These are phyloP conservation scores for Fusarium pilosicola DNA, from an alignment of 2,329 filamentous ascomycete species.

Conservation along the genomic window DNA sequence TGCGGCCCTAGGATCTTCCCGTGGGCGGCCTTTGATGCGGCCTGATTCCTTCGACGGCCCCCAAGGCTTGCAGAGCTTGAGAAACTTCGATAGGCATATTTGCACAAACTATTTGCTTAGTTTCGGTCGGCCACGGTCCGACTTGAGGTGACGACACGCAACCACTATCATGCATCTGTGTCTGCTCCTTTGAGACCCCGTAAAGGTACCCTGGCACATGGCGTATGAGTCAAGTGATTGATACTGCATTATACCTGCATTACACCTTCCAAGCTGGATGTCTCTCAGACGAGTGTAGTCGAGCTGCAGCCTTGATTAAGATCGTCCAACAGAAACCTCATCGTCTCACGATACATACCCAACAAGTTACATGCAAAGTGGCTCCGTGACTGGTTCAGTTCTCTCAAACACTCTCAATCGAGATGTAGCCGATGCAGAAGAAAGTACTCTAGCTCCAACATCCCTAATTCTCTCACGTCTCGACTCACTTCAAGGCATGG, in stretches of 20 bases:
- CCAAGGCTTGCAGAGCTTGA: constrained; percentile 6
- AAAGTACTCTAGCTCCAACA: constrained; percentile 14
- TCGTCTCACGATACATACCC: constrained; percentile 19
- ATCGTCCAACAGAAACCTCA: constrained; percentile 24
- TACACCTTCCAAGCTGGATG: constrained; percentile 33
- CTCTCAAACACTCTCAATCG: constrained; percentile 13
- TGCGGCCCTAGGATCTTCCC: constrained; percentile 39
- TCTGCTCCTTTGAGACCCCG: constrained; percentile 27
- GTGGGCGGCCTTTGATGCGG: constrained; percentile 37
- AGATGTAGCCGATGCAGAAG: constrained; percentile 24
- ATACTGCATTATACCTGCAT: constrained; percentile 26
- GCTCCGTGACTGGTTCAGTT: constrained; percentile 9
- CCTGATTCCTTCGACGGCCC: constrained; percentile 23
- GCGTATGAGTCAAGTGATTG: constrained; percentile 47
- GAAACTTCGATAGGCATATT: constrained; percentile 11
- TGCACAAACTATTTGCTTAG: constrained; percentile 4
- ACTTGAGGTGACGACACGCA: constrained; percentile 20
- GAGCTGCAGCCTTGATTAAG: constrained; percentile 30
- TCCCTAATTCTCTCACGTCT: constrained; percentile 6
- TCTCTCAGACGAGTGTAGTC: constrained; percentile 21
- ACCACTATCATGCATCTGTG: constrained; percentile 28
- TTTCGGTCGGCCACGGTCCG: constrained; percentile 21
- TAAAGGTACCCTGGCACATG: constrained; percentile 42
- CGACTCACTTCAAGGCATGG: constrained; percentile 15
- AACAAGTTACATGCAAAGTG: constrained; percentile 42